Conservation (phyloP, 495 filamentous ascomycete species). For the Podospora anserina region DNA sequence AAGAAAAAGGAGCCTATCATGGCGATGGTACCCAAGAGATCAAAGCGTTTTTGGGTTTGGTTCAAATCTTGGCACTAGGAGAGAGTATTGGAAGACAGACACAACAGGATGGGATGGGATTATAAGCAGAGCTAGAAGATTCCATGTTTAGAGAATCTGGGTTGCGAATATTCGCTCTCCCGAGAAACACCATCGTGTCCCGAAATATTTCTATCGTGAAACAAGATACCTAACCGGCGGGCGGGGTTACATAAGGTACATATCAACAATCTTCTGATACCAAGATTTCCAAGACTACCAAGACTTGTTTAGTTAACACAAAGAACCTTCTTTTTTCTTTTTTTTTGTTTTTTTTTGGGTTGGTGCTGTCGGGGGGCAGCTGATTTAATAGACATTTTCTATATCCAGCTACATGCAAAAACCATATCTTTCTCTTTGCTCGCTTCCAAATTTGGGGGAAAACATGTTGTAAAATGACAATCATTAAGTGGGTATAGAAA, state of each 20-base stretch:
- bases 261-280: background rate
- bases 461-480: background rate
- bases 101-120: no score
- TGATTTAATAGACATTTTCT: background rate
- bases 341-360: background rate
- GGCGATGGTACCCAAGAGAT: no score
- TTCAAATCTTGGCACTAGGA: no score
- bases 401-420: background rate
- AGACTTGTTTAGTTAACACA: background rate
- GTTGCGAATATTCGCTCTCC: background rate
- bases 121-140: background rate
- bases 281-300: background rate
- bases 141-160: background rate
- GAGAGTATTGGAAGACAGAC: no score
- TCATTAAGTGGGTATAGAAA: background rate
- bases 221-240: background rate
- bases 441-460: background rate
- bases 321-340: background rate
- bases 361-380: background rate
- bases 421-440: background rate
- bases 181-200: background rate
- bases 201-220: background rate
- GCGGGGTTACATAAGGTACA: no score
- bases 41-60: no score
- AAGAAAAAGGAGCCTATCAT: constrained; percentile 6